Evolutionary conservation across 1,284 basidiomycete genomes (phyloP), one percentile per base, ranked within the genome.

Genomic region (Somion occarium): DNA sequence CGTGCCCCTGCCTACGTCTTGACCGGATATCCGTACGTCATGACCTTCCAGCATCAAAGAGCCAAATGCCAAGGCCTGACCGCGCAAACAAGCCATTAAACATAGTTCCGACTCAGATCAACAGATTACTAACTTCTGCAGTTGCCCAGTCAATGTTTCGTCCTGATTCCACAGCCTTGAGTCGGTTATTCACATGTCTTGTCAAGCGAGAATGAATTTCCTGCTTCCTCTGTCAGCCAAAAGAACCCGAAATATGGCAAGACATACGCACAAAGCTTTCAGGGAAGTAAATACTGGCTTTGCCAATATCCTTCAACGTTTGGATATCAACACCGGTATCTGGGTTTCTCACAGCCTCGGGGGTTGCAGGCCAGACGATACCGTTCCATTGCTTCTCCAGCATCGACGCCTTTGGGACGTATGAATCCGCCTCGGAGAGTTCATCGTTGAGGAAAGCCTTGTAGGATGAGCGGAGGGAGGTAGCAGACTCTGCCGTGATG

Each of bases 1-100:
- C 2, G 91, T 95, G 1, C 92, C 92, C 37, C 92, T 69, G 0
- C 92, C 93, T 0, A 93, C 91, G 62, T 95, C 93, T 66, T 96
- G 92, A 2, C 93, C 92, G 5, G 89, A 91, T 39, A 95, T 88
- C 13, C 92, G 79, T 13, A 95, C 77, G 62, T 94, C 85, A 55
- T 73, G 80, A 1, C 89, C 90, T 51, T 91, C 87, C 9, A 79
- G 67, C 80, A 95, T 79, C 37, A 94, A 73, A 1, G 88, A 82
- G 0, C 93, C 93, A 61, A 93, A 91, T 0, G 91, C 92, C 68
- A 94, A 71, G 0, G 91, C 87, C 82, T 87, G 46, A 20, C n/a
- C 22, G 22, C 11, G 39, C 34, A 11, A 44, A 7, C 19, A 27
- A 18, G n/a, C 20, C 19, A 12, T 20, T 51, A 3, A 50, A 49